Conservation (phyloP, 1,284 basidiomycete genomes). For the Apiotrichum brassicae region DNA sequence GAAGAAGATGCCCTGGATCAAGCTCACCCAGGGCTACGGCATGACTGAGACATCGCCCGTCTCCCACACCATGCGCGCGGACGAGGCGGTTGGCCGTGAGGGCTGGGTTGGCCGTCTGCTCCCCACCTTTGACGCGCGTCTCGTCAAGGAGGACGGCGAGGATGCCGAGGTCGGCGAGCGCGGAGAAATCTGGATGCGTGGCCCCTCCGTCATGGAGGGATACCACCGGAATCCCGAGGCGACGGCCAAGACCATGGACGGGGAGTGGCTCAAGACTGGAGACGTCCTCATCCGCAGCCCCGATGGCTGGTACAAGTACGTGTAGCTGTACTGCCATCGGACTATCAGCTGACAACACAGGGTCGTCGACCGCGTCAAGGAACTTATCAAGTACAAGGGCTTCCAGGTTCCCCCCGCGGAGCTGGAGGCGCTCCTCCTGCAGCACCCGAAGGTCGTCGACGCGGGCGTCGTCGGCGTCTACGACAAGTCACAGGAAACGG, state of each 20-base stretch:
- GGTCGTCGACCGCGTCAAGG: constrained; percentile 55
- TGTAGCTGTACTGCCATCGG: constrained; percentile 62
- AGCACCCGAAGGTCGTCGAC: constrained; percentile 64
- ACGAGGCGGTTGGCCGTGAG: constrained; percentile 38
- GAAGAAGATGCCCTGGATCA: constrained; percentile 16
- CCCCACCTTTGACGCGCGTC: constrained; percentile 67
- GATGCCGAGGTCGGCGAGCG: constrained; percentile 53
- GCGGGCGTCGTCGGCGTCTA: constrained; percentile 65
- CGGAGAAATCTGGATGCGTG: constrained; percentile 75
- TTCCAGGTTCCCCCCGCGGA: constrained; percentile 71
- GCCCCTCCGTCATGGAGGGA: constrained; percentile 72
- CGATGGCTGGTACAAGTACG: constrained; percentile 55
- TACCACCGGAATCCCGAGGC: constrained; percentile 60
- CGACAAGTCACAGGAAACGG: constrained; percentile 57
- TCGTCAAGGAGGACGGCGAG: constrained; percentile 51
- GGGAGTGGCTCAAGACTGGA: constrained; percentile 76
- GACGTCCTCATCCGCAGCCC: constrained; percentile 61
- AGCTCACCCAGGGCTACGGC: constrained; percentile 43
- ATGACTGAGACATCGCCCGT: constrained; percentile 51
- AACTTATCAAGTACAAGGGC: constrained; percentile 71
- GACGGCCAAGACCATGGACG: constrained; percentile 62
- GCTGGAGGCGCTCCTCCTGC: constrained; percentile 65
- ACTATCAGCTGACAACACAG: background rate
- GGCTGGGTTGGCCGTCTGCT: constrained; percentile 66
- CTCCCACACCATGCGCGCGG: constrained; percentile 20